These are phyloP conservation scores for Grigorovia humatica DNA, from an alignment of 805 yeast species.

Conservation along the genomic window DNA sequence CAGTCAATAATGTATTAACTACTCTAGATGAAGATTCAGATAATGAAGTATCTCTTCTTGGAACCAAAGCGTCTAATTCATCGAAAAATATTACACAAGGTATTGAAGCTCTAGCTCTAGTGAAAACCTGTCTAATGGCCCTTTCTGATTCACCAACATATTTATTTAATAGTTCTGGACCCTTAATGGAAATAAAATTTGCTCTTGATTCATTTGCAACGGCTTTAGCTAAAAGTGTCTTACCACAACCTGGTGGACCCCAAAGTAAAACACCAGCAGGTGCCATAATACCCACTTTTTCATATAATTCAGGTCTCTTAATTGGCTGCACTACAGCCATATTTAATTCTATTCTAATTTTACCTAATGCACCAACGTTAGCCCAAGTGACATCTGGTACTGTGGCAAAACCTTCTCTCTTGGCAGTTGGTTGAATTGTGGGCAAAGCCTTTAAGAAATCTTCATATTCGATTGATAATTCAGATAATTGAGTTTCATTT, in stretches of 20 bases:
- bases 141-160: conserved; percentile 95
- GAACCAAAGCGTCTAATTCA: conserved; percentile 92
- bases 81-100: conserved; percentile 95
- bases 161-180: conserved; percentile 89
- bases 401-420: conserved; percentile 97
- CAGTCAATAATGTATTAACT: conserved; percentile 88
- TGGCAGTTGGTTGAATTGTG: conserved; percentile 91
- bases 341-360: conserved; percentile 79
- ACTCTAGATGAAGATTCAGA: conserved; percentile 89
- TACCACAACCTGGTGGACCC: conserved; percentile 99
- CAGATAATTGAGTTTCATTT: conserved; percentile 61
- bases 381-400: conserved; percentile 97
- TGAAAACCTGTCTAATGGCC: conserved; percentile 87
- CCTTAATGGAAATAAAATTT: conserved; percentile 89
- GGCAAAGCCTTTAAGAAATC: conserved; percentile 85
- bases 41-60: conserved; percentile 78
- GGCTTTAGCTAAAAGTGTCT: conserved; percentile 90
- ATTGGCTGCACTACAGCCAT: conserved; percentile 98
- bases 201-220: conserved; percentile 97
- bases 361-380: conserved; percentile 79
- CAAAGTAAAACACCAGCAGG: conserved; percentile 95
- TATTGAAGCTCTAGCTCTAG: conserved; percentile 82
- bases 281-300: conserved; percentile 85
- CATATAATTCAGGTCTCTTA: conserved; percentile 79
- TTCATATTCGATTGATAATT: conserved; percentile 61